Evolutionary conservation across 1,139 yeast genomes (phyloP).

Genomic region (Zhuliangozyma blackwelliae): DNA sequence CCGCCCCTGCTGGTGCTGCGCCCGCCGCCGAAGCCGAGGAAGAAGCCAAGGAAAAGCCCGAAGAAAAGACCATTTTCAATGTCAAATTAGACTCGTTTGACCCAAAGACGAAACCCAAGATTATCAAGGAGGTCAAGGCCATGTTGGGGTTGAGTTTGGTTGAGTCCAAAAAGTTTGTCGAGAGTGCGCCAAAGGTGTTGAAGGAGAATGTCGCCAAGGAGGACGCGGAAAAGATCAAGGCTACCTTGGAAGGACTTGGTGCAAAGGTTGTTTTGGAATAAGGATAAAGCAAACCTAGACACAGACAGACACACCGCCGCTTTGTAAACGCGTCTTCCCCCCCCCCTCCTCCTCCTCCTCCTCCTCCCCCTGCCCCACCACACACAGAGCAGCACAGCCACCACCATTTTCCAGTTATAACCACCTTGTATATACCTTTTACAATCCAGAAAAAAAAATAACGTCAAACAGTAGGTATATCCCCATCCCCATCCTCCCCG

Average conservation of each 20-base stretch:
- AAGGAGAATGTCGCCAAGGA: constrained; percentile 85
- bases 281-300: constrained; percentile 9
- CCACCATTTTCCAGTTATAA: too few relatives aligned
- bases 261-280: constrained; percentile 89
- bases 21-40: constrained; percentile 72
- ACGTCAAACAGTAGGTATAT: too few relatives aligned
- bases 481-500: too few relatives aligned
- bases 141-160: constrained; percentile 89
- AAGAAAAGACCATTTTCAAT: constrained; percentile 91
- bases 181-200: constrained; percentile 90
- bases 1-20: constrained; percentile 57
- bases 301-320: neutral
- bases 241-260: constrained; percentile 89
- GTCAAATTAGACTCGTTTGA: constrained; percentile 92
- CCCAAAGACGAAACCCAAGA: constrained; percentile 93
- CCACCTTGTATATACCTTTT: too few relatives aligned
- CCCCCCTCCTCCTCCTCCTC: neutral
- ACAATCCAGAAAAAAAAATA: too few relatives aligned
- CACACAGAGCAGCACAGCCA: too few relatives aligned
- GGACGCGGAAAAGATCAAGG: constrained; percentile 89
- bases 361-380: too few relatives aligned
- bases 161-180: constrained; percentile 96
- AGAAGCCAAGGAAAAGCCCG: constrained; percentile 73
- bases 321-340: neutral
- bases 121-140: constrained; percentile 93